Conservation (phyloP, 1,284 basidiomycete species). For the Porphyrellus sp. region DNA sequence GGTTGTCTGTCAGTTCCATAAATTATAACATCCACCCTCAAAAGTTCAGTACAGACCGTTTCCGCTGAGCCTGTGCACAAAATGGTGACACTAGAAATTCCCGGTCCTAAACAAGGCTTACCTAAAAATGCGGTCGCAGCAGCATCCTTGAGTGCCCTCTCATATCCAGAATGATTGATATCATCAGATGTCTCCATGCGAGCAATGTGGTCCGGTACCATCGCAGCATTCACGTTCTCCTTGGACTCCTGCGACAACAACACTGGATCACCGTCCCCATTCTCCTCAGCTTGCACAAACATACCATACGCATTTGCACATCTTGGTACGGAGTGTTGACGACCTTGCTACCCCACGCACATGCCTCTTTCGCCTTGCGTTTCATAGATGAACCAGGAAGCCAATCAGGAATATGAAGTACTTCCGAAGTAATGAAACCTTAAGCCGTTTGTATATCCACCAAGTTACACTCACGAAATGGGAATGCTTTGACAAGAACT, state of each 20-base stretch:
- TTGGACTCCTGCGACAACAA: not conserved
- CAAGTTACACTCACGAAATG: not conserved
- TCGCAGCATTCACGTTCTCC: not conserved
- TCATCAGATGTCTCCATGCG: not conserved
- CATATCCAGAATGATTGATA: constrained; percentile 1
- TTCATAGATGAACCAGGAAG: not conserved
- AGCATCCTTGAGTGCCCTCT: constrained; percentile 10
- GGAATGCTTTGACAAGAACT: not conserved
- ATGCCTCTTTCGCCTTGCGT: not conserved
- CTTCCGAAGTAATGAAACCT: not conserved
- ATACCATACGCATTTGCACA: constrained; percentile 13
- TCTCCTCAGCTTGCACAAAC: not conserved
- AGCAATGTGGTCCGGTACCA: not conserved
- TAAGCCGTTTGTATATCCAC: not conserved
- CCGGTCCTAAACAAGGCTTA: not conserved
- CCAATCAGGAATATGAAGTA: not conserved
- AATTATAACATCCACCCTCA: not conserved
- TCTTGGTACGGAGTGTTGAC: constrained; percentile 17
- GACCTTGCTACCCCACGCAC: not conserved
- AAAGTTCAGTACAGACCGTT: constrained; percentile 8
- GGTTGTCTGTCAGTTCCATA: constrained; percentile 6
- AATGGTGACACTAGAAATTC: constrained; percentile 35
- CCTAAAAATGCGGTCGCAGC: constrained; percentile 13
- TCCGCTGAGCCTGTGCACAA: constrained; percentile 9
- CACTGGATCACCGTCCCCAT: not conserved